Evolutionary conservation across 2,329 filamentous ascomycete genomes (phyloP).

Genomic region (Podosphaera aphanis): DNA sequence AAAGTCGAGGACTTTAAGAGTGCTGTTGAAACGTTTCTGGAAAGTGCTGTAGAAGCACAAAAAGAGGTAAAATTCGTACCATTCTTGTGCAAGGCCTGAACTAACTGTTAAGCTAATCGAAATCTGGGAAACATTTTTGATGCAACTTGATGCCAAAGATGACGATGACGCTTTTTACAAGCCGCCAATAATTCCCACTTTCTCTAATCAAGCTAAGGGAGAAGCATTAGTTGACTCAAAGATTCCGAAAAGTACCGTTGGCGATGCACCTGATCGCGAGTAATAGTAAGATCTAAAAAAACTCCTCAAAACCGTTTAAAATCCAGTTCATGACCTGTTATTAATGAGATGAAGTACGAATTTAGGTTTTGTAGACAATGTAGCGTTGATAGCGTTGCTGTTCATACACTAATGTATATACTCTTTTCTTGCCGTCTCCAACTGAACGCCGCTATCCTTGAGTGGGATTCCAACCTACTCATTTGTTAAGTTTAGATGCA

Average conservation of each 20-base stretch:
- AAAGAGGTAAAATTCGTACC: slow-evolving; percentile 49
- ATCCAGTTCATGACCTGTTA: background rate
- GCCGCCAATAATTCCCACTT: slow-evolving; percentile 20
- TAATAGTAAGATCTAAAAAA: background rate
- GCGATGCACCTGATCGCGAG: background rate
- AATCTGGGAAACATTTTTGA: slow-evolving; percentile 93
- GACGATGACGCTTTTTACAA: slow-evolving; percentile 48
- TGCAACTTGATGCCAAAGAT: slow-evolving; percentile 87
- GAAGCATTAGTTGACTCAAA: background rate
- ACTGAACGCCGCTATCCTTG: background rate
- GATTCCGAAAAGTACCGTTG: background rate
- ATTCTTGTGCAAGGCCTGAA: no score
- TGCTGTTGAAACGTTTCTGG: slow-evolving; percentile 88
- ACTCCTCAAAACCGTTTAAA: background rate
- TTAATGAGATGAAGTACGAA: background rate
- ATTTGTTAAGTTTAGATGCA: background rate
- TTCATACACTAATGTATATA: background rate
- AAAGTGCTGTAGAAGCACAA: slow-evolving; percentile 91
- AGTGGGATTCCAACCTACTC: background rate
- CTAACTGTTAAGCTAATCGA: slow-evolving; percentile 34
- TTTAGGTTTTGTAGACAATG: background rate
- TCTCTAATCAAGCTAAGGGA: background rate
- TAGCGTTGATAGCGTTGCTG: background rate
- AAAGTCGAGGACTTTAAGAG: slow-evolving; percentile 99
- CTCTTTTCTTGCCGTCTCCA: background rate